Percentiles rank a stretch among this genome's conserved stretches.
Evolutionary conservation across 2,329 filamentous ascomycete genomes (phyloP).

Genomic region (Pyrenochaeta sp.): DNA sequence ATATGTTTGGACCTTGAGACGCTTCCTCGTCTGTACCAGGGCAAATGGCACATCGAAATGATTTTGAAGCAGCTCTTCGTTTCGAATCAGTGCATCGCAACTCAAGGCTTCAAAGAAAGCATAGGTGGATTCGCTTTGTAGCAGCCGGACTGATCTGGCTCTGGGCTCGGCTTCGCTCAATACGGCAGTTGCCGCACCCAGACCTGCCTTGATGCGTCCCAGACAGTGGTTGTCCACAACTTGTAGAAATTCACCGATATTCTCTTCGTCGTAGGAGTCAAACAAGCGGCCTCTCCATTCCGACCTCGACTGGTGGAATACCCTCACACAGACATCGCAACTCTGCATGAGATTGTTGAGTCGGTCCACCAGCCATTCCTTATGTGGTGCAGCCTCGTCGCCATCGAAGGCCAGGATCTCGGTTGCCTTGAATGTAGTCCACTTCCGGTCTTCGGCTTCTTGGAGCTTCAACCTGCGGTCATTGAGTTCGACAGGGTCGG

Average conservation of each 20-base stretch:
- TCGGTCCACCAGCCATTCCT: constrained; percentile 50
- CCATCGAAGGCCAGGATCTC: constrained; percentile 59
- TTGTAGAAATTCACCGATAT: constrained; percentile 53
- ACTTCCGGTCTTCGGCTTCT: constrained; percentile 51
- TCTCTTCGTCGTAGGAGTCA: constrained; percentile 54
- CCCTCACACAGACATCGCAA: constrained; percentile 59
- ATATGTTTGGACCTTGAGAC: constrained; percentile 76
- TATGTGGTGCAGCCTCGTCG: constrained; percentile 53
- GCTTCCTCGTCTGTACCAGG: constrained; percentile 78
- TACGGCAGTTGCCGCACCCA: constrained; percentile 51
- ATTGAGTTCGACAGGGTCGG: constrained; percentile 31
- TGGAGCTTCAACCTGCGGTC: constrained; percentile 44
- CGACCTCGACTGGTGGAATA: constrained; percentile 55
- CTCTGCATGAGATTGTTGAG: constrained; percentile 52
- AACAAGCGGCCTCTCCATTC: constrained; percentile 52
- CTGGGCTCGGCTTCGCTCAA: constrained; percentile 57
- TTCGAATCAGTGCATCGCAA: constrained; percentile 76
- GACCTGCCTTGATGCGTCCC: constrained; percentile 52
- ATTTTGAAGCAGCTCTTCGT: constrained; percentile 59
- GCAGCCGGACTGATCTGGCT: constrained; percentile 57
- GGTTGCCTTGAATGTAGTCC: constrained; percentile 51
- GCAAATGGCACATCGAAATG: constrained; percentile 86
- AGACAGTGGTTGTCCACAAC: constrained; percentile 56
- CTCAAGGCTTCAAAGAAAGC: constrained; percentile 89
- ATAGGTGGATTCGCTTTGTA: constrained; percentile 70